Evolutionary conservation across 1,284 basidiomycete genomes (phyloP).

Genomic region (Leccinum variabile): DNA sequence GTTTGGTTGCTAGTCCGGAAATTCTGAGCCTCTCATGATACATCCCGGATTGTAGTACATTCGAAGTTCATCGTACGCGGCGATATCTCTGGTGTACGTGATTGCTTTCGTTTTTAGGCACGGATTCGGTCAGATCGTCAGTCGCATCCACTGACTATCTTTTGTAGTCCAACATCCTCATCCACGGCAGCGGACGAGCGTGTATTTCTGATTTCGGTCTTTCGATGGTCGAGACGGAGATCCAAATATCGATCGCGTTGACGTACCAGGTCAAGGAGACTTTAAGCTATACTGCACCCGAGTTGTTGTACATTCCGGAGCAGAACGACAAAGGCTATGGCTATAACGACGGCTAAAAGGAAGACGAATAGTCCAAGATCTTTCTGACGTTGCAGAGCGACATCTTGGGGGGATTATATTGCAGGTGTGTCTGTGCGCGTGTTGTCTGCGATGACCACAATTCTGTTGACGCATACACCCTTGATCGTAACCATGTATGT

Average conservation of each 20-base stretch:
- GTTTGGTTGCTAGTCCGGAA: background rate
- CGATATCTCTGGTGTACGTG: constrained; percentile 33
- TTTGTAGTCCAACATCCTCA: constrained; percentile 24
- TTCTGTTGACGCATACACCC: background rate
- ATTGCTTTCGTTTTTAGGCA: background rate
- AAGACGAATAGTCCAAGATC: background rate
- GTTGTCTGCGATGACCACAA: too few relatives aligned
- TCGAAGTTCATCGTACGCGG: constrained; percentile 26
- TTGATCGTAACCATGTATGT: constrained; percentile 12
- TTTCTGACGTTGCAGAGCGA: constrained; percentile 25
- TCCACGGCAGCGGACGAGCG: constrained; percentile 21
- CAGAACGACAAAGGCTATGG: background rate
- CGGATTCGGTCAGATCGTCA: background rate
- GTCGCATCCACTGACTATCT: background rate
- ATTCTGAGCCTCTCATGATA: background rate
- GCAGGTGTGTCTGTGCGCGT: constrained; percentile 15
- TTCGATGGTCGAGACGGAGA: constrained; percentile 12
- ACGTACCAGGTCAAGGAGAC: constrained; percentile 23
- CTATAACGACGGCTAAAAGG: background rate
- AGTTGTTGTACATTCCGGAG: constrained; percentile 13
- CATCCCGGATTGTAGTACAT: constrained; percentile 20
- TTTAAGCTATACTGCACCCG: constrained; percentile 27
- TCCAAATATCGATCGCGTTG: constrained; percentile 12
- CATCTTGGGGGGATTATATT: constrained; percentile 27
- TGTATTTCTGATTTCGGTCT: constrained; percentile 28